Evolutionary conservation across 768 basidiomycete genomes (phyloP).

Genomic region (Amanita polypyramis): DNA sequence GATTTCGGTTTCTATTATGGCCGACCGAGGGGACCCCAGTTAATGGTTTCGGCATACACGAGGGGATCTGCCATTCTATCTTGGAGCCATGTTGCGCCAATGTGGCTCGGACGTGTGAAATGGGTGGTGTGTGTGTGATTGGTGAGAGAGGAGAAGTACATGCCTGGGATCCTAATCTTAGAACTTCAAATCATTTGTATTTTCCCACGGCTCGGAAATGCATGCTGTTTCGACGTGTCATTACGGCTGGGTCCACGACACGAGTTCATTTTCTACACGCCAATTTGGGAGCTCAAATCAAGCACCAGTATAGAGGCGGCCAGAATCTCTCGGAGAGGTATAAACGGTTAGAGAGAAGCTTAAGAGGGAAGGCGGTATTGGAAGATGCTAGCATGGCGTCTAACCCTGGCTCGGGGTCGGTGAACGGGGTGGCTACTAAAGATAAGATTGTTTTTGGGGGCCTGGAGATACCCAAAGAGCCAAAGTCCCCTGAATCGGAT

Average conservation of each 20-base stretch:
- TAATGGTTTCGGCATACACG: too few relatives aligned
- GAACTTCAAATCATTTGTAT: too few relatives aligned
- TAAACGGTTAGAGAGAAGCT: constrained; percentile 40
- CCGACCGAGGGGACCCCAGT: too few relatives aligned
- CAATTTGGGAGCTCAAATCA: not conserved
- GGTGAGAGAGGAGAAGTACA: too few relatives aligned
- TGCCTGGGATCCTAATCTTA: too few relatives aligned
- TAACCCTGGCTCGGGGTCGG: constrained; percentile 9
- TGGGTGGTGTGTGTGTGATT: too few relatives aligned
- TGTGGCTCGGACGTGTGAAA: too few relatives aligned
- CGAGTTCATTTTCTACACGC: not conserved
- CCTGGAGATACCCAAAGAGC: constrained; percentile 49
- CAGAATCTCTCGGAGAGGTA: constrained; percentile 53
- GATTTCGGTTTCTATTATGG: too few relatives aligned
- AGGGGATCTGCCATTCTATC: too few relatives aligned
- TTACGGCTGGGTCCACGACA: too few relatives aligned
- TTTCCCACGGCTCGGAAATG: not conserved
- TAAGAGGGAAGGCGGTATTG: constrained; percentile 33
- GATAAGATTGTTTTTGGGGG: constrained; percentile 34
- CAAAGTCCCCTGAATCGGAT: constrained; percentile 53
- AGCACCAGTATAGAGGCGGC: constrained; percentile 29
- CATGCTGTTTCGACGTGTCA: too few relatives aligned
- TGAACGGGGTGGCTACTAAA: not conserved
- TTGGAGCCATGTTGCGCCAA: too few relatives aligned
- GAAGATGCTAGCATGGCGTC: not conserved